Evolutionary conservation across 805 yeast genomes (phyloP), one percentile per base, ranked within the genome.

Genomic region (Starmerella floris): DNA sequence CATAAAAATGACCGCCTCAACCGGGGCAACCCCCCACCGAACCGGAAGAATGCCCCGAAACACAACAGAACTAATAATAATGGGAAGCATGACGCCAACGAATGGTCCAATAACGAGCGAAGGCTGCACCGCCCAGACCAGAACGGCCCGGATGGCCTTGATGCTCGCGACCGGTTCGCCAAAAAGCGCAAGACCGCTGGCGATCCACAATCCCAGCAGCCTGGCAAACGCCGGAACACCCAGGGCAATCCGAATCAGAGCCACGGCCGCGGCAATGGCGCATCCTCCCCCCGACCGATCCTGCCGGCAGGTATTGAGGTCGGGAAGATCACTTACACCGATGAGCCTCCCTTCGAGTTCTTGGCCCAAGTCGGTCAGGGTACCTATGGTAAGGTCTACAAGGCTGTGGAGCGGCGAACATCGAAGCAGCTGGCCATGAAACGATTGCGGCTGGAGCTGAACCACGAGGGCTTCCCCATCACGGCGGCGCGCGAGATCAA

Each of bases 361-460:
- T 74, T 83, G 1, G 70, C 74, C 32, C 97, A 91, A 57, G 97
- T 91, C 4, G 98, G 98, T n/a, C 97, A 91, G 62, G 98, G 98
- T 9, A 91, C 97, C 0, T 91, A 91, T 60, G 98, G 98, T 17
- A 85, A 83, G 58, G 99, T 91, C 19, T 85, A 81, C 64, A 84
- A 85, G 57, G 95, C 95, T 0, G 68, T 66, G 38, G 85, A 91
- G 58, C 62, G 63, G 15, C 64, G 73, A 4, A 83, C 95, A 0
- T 69, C 73, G 2, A 76, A 73, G 44, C 64, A 71, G 50, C 91
- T 85, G n/a, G 98, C 98, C 1, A 65, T 91, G 56, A 91, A 91
- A 58, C 72, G 79, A 51, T 66, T 91, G 35, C 63, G 96, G 47
- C 68, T 91, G 54, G 96, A 91, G 56, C 63, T 76, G 6, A 97